A percentile compares a stretch with the other conserved stretches of the same genome.
These are phyloP conservation scores for Pseudophaeomoniella oleicola DNA, from an alignment of 2,329 filamentous ascomycete species.

Conservation along the genomic window DNA sequence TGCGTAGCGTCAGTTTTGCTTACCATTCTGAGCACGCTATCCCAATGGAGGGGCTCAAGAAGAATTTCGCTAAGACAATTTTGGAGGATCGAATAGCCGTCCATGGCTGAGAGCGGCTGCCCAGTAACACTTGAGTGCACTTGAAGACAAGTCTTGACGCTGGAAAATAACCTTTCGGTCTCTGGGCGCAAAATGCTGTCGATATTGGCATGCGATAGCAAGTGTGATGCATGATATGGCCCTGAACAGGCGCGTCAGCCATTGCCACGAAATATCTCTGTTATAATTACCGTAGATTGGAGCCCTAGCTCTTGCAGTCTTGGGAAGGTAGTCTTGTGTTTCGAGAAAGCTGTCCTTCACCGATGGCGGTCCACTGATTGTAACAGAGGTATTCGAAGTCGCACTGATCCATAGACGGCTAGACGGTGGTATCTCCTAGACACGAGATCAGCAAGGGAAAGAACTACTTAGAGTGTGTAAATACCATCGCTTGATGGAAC, in stretches of 20 bases:
- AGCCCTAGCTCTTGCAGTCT: slow-evolving; percentile 36
- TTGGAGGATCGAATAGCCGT: slow-evolving; percentile 17
- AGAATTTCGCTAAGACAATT: slow-evolving; percentile 22
- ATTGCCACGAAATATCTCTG: not conserved
- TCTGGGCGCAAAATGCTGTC: slow-evolving; percentile 32
- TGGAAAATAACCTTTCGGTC: slow-evolving; percentile 15
- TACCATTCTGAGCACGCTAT: slow-evolving; percentile 19
- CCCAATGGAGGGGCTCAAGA: slow-evolving; percentile 24
- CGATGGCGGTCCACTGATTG: slow-evolving; percentile 43
- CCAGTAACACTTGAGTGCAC: slow-evolving; percentile 24
- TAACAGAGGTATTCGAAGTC: slow-evolving; percentile 43
- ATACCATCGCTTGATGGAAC: slow-evolving; percentile 18
- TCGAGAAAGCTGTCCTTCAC: slow-evolving; percentile 39
- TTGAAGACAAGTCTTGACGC: slow-evolving; percentile 17
- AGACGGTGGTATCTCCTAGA: slow-evolving; percentile 30
- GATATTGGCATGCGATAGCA: slow-evolving; percentile 36
- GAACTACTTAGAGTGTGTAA: no score
- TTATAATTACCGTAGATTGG: slow-evolving; percentile 37
- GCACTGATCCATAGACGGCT: slow-evolving; percentile 44
- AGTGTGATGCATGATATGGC: slow-evolving; percentile 40
- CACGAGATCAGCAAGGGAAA: not conserved
- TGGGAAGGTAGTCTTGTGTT: slow-evolving; percentile 27
- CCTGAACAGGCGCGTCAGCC: not conserved
- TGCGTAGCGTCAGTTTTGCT: slow-evolving; percentile 10
- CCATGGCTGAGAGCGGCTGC: slow-evolving; percentile 14